phyloP scores from a whole-genome alignment of 1,284 basidiomycete genomes.

The Schizophyllum commune region DNA sequence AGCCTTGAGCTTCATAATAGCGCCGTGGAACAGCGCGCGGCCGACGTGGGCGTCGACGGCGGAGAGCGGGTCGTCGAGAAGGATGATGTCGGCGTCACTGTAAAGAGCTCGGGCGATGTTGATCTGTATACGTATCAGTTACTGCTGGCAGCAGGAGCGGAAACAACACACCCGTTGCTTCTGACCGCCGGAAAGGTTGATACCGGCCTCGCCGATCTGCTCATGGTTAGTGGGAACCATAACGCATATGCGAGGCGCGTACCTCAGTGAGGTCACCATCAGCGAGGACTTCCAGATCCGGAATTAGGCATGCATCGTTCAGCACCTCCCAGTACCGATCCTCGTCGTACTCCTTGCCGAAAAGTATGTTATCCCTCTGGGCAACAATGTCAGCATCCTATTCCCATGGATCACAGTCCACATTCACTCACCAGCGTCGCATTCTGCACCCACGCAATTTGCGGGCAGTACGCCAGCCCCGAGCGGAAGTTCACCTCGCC shows the following conservation, averaged over 20 bases:
- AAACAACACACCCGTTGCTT: conserved; percentile 43
- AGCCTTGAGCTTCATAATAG: conserved; percentile 50
- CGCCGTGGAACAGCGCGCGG: conserved; percentile 59
- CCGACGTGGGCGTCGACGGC: conserved; percentile 72
- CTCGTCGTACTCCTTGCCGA: conserved; percentile 64
- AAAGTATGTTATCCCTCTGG: conserved; percentile 58
- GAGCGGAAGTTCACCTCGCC: conserved; percentile 58
- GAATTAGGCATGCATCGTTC: conserved; percentile 51
- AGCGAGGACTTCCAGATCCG: conserved; percentile 66
- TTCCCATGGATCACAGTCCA: neutral
- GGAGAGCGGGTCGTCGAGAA: conserved; percentile 71
- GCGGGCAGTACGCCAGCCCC: conserved; percentile 67
- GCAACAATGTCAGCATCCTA: neutral
- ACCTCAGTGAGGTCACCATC: conserved; percentile 73
- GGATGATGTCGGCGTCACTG: conserved; percentile 59
- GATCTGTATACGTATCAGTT: conserved; percentile 28
- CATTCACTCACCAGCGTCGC: conserved; percentile 53
- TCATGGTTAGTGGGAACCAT: neutral
- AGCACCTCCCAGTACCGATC: conserved; percentile 62
- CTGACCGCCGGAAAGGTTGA: conserved; percentile 46
- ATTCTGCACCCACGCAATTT: conserved; percentile 82
- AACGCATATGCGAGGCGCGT: conserved; percentile 10
- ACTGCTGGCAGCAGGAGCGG: neutral
- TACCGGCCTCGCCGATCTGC: conserved; percentile 61
- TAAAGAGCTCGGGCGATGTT: conserved; percentile 73